Evolutionary conservation across 768 basidiomycete species (phyloP).

Genomic region (Russula virescens): DNA sequence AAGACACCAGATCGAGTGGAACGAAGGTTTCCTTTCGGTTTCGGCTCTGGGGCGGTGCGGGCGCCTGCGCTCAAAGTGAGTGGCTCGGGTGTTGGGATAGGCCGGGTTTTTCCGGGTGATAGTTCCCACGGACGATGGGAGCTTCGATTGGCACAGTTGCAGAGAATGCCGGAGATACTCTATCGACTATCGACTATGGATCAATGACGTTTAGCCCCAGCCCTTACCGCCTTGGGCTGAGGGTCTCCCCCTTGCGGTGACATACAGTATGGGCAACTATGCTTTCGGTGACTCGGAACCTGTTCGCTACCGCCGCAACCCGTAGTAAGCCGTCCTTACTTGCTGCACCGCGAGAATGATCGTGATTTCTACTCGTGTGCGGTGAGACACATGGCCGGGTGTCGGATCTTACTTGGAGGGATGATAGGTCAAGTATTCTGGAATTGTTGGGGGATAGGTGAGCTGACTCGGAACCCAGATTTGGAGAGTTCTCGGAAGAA

Average conservation of each 20-base stretch:
- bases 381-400: not conserved
- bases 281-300: conserved; percentile 1
- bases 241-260: conserved; percentile 5
- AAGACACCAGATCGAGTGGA: too few relatives aligned
- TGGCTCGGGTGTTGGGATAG: too few relatives aligned
- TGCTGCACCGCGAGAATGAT: not conserved
- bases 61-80: too few relatives aligned
- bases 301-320: not conserved
- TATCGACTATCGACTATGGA: not conserved
- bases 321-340: not conserved
- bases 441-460: too few relatives aligned
- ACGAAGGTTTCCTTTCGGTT: too few relatives aligned
- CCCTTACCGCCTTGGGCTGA: conserved; percentile 7
- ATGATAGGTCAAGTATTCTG: too few relatives aligned
- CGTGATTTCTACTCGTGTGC: too few relatives aligned
- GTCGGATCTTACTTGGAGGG: not conserved
- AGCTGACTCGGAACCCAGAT: too few relatives aligned
- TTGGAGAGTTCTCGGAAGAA: not conserved
- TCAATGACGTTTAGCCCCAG: conserved; percentile 18
- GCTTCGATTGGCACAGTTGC: not conserved
- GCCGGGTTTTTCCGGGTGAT: not conserved
- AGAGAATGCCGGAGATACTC: conserved; percentile 6
- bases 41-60: too few relatives aligned
- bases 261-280: too few relatives aligned
- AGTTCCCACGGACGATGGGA: not conserved